Base-by-base conservation (phyloP, 2,329 filamentous ascomycete species). In the Colletotrichum orbiculare region DNA sequence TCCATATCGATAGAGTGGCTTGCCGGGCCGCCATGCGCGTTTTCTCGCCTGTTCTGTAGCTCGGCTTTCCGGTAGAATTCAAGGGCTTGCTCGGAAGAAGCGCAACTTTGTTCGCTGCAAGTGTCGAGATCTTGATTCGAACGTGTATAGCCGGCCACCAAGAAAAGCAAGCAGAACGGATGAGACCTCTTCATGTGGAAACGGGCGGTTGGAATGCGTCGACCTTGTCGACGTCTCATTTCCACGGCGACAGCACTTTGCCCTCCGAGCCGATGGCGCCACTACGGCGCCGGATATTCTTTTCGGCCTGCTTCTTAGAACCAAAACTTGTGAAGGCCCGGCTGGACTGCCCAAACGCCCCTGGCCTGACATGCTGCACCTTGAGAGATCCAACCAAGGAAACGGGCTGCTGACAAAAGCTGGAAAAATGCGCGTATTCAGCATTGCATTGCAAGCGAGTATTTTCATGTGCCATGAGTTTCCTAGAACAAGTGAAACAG, bases 161-260 rank as follows among this genome's bases (percentile, higher is more conserved):
- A n/a, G 39, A 60, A 57, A 62, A 62, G 58, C 52, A 46, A 48
- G 41, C 35, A 62, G 55, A 41, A 41, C 48, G 12, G 45, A 43
- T 38, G n/a, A 61, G 42, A 13, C 9, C 25, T 25, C 25, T 57
- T 65, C 58, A 61, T 65, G 58, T 65, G 62, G 58, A 42, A 62
- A 45, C 58, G 52, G 38, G 9, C 8, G 8, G 37, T 25, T 62
- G 62, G 62, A 62, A 65, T 62, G 62, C 25, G 41, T 56, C 52
- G 41, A 56, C 52, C 62, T 62, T 38, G 7, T 62, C 47, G 25
- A 48, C 48, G 62, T 65, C 62, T 65, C 50, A 62, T 41, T 43
- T 65, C 62, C 62, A 65, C 62, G 62, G 62, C 46, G 58, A 65
- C 58, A 37, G 38, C 45, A 17, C 41, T 34, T 41, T 62, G 39